These are phyloP conservation scores for Podila epicladia DNA, from an alignment of 192 early-diverging fungal species.

Conservation along the genomic window DNA sequence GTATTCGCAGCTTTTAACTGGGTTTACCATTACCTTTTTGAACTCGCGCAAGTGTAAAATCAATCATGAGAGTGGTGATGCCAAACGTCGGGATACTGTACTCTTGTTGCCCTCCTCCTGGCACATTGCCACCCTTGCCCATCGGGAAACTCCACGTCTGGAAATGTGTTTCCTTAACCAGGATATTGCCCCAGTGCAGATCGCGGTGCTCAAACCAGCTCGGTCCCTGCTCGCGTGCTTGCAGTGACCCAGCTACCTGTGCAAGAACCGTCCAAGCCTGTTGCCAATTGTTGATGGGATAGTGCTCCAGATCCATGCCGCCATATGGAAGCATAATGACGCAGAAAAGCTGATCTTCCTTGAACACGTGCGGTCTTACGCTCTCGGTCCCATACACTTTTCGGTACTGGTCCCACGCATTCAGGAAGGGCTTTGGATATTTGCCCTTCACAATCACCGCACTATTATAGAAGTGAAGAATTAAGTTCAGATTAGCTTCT, in stretches of 20 bases:
- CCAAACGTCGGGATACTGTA: conserved; percentile 64
- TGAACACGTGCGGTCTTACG: conserved; percentile 74
- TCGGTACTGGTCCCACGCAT: conserved; percentile 79
- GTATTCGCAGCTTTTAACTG: background rate
- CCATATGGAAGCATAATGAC: conserved; percentile 79
- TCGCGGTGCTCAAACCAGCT: conserved; percentile 74
- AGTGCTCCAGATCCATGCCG: conserved; percentile 77
- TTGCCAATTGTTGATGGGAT: conserved; percentile 62
- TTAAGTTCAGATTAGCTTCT: background rate
- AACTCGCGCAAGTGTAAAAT: conserved; percentile 76
- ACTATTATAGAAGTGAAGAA: conserved; percentile 50
- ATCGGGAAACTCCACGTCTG: conserved; percentile 2
- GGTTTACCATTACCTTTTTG: conserved; percentile 35
- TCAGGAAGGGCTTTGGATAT: conserved; percentile 71
- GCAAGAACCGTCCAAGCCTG: conserved; percentile 72
- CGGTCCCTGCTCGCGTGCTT: conserved; percentile 59
- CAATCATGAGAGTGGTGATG: conserved; percentile 73
- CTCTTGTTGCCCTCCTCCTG: background rate
- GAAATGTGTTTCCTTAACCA: conserved; percentile 56
- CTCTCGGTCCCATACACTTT: conserved; percentile 75
- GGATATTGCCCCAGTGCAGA: conserved; percentile 80
- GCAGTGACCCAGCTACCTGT: conserved; percentile 73
- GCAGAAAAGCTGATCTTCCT: conserved; percentile 74
- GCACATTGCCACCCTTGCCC: background rate
- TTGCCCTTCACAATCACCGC: conserved; percentile 73